Conservation (phyloP, 2,329 filamentous ascomycete genomes). For the Colletotrichum kahawae region DNA sequence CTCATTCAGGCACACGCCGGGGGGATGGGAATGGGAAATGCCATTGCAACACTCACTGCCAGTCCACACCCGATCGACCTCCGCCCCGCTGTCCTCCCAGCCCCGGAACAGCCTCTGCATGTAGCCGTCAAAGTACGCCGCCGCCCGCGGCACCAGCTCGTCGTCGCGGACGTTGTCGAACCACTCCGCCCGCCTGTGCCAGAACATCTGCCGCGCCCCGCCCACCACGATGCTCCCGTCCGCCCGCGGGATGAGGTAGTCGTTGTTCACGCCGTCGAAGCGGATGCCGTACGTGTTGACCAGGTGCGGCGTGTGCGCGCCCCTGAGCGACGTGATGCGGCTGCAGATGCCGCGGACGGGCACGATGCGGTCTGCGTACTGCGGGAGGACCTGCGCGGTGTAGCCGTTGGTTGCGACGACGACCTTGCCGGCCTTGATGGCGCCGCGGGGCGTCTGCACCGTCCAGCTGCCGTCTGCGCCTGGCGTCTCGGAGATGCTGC, state of each 20-base stretch:
- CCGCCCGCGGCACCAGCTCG: conserved; percentile 39
- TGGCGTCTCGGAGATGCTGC: background rate
- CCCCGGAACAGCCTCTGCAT: conserved; percentile 51
- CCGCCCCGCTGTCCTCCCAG: conserved; percentile 47
- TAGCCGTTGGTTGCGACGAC: conserved; percentile 33
- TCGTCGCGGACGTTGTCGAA: conserved; percentile 48
- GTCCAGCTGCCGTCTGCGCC: conserved; percentile 3
- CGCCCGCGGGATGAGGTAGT: conserved; percentile 68
- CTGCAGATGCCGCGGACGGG: conserved; percentile 36
- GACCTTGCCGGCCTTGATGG: conserved; percentile 23
- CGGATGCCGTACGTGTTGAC: conserved; percentile 65
- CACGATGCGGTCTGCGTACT: conserved; percentile 25
- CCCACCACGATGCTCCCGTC: conserved; percentile 49
- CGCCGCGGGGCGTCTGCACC: conserved; percentile 25
- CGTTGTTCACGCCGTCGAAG: conserved; percentile 61
- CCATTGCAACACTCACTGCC: conserved; percentile 33
- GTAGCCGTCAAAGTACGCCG: conserved; percentile 46
- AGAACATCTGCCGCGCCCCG: conserved; percentile 41
- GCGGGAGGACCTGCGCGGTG: conserved; percentile 26
- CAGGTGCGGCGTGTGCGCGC: conserved; percentile 37
- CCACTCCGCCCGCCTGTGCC: conserved; percentile 37
- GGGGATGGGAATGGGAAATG: background rate
- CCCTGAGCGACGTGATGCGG: conserved; percentile 30
- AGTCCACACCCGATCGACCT: conserved; percentile 44
- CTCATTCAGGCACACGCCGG: background rate